Percentiles rank a stretch among this genome's conserved stretches.
Conservation (phyloP, 73 alveolate genomes). For the Breviolum minutum region DNA sequence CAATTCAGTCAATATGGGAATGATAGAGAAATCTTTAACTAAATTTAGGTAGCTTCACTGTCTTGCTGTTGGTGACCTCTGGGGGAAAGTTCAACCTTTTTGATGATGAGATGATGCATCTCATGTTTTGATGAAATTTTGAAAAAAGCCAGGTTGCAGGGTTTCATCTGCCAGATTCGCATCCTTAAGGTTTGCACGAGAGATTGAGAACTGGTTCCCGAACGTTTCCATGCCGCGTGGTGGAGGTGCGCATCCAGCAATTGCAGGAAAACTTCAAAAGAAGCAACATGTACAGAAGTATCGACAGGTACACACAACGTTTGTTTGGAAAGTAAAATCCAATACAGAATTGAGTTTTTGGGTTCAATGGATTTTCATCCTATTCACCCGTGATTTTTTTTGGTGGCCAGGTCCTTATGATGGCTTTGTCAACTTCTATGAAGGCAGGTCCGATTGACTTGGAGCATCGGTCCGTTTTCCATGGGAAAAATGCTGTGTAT, state of each 20-base stretch:
- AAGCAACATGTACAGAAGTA: background rate
- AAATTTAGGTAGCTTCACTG: no score
- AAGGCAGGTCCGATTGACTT: background rate
- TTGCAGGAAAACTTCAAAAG: no score
- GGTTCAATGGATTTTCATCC: background rate
- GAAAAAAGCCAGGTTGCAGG: no score
- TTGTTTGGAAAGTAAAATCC: no score
- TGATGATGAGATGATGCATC: no score
- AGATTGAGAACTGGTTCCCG: conserved; percentile 95
- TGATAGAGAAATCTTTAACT: background rate
- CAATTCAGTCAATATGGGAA: background rate
- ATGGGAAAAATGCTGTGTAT: background rate
- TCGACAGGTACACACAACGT: background rate
- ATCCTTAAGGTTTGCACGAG: conserved; percentile 50
- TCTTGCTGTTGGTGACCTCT: background rate
- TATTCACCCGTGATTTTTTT: background rate
- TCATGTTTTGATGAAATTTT: no score
- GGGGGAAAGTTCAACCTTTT: background rate
- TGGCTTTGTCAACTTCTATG: conserved; percentile 92
- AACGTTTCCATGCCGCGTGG: conserved; percentile 95
- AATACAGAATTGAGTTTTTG: background rate
- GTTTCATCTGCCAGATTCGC: background rate
- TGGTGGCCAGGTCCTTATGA: conserved; percentile 55
- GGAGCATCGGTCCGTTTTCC: background rate
- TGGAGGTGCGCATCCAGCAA: background rate